Percentiles rank a stretch among this genome's conserved stretches.
Evolutionary conservation across 2,329 filamentous ascomycete species (phyloP).

Genomic region (Phyllachora maydis): DNA sequence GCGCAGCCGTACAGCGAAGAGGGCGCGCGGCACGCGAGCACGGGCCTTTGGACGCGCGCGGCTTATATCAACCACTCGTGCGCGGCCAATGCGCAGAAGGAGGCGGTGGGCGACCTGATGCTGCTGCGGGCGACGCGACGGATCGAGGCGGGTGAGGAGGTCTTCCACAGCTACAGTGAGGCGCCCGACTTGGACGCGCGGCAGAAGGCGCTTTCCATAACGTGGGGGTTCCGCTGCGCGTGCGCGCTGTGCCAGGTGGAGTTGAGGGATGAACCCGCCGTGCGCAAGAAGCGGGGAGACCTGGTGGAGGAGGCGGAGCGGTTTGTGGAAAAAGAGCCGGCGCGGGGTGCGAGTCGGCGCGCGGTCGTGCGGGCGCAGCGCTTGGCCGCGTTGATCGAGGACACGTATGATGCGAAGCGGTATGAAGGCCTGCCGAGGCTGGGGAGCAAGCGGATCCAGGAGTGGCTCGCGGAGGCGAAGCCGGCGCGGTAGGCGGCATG

Average conservation of each 20-base stretch:
- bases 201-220: conserved; percentile 5
- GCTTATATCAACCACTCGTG: conserved; percentile 22
- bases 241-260: conserved; percentile 15
- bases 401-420: neutral
- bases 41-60: conserved; percentile 16
- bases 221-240: conserved; percentile 16
- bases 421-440: neutral
- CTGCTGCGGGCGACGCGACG: conserved; percentile 13
- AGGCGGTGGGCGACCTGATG: conserved; percentile 17
- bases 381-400: neutral
- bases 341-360: neutral
- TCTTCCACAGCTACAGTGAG: conserved; percentile 12
- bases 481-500: neutral
- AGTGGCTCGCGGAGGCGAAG: neutral
- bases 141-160: conserved; percentile 13
- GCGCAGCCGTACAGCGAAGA: conserved; percentile 9
- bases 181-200: conserved; percentile 8
- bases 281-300: conserved; percentile 2
- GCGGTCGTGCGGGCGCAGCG: neutral
- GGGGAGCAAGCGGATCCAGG: neutral
- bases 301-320: neutral
- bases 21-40: conserved; percentile 11
- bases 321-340: neutral
- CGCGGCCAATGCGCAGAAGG: conserved; percentile 12
- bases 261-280: conserved; percentile 4